phyloP scores from a whole-genome alignment of 768 basidiomycete species.

The Termitomyces sp. region DNA sequence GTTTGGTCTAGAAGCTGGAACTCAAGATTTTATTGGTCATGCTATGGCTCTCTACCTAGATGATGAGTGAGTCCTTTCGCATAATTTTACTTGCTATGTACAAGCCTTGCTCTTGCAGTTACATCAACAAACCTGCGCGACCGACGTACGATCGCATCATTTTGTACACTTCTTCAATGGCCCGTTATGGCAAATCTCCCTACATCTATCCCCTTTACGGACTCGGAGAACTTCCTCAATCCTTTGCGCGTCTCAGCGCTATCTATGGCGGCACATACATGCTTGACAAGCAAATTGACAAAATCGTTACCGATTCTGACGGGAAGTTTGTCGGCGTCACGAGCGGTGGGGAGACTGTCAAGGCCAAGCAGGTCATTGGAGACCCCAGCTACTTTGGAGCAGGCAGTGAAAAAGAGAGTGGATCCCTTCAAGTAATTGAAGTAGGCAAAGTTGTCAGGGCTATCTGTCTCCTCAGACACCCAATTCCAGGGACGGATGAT shows the following conservation, averaged over 20 bases:
- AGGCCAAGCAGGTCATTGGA: constrained; percentile 96
- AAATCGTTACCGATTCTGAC: constrained; percentile 78
- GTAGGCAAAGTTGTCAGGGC: constrained; percentile 93
- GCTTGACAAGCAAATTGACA: constrained; percentile 93
- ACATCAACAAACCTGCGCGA: constrained; percentile 89
- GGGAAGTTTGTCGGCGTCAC: constrained; percentile 94
- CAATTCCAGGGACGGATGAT: constrained; percentile 96
- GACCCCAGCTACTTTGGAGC: constrained; percentile 97
- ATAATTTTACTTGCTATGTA: background rate
- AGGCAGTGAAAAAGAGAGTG: constrained; percentile 54
- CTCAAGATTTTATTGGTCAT: constrained; percentile 98
- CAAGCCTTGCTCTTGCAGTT: constrained; percentile 42
- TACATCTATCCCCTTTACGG: constrained; percentile 99
- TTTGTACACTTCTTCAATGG: constrained; percentile 97
- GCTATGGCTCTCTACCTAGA: constrained; percentile 98
- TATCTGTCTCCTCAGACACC: constrained; percentile 97
- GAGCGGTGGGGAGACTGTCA: constrained; percentile 86
- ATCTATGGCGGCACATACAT: constrained; percentile 99
- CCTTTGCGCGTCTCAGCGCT: constrained; percentile 95
- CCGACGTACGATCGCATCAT: constrained; percentile 91
- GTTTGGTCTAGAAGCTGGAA: constrained; percentile 94
- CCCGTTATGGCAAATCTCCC: constrained; percentile 97
- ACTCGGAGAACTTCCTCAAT: constrained; percentile 97
- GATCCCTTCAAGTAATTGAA: constrained; percentile 85
- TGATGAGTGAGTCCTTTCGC: constrained; percentile 70